Conservation (phyloP, 1,284 basidiomycete genomes). For the Schizophyllum commune region DNA sequence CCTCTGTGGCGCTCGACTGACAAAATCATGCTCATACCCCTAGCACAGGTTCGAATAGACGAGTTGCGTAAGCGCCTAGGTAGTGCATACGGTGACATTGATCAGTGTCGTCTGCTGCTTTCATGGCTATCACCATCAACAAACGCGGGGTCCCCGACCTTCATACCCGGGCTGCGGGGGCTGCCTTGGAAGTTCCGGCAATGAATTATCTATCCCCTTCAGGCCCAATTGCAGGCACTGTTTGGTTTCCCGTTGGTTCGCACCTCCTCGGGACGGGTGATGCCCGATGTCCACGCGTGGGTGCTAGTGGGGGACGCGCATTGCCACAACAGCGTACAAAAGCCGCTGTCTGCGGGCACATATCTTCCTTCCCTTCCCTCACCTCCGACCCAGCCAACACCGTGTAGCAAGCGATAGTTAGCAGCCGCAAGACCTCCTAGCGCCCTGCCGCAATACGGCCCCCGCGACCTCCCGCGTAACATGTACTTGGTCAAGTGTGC, state of each 20-base stretch:
- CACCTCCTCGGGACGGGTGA: background rate
- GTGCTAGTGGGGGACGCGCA: background rate
- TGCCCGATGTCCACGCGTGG: background rate
- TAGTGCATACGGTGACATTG: background rate
- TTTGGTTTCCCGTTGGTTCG: background rate
- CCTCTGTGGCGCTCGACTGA: too few species aligned
- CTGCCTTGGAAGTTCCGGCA: too few species aligned
- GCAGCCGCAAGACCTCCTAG: background rate
- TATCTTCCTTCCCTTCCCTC: background rate
- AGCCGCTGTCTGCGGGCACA: background rate
- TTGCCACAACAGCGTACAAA: background rate
- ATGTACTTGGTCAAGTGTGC: background rate
- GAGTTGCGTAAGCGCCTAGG: background rate
- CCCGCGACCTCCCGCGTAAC: background rate
- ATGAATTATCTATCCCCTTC: too few species aligned
- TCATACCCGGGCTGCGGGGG: too few species aligned
- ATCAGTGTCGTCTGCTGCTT: background rate
- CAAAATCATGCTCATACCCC: background rate
- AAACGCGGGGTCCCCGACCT: background rate
- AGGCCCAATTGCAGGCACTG: too few species aligned
- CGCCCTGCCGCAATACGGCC: background rate
- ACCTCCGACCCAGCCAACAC: background rate
- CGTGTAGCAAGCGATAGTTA: background rate
- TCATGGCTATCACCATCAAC: background rate
- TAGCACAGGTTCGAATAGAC: background rate